Conservation (phyloP, 257 asterid genomes). For the Scutellaria galericulata region DNA sequence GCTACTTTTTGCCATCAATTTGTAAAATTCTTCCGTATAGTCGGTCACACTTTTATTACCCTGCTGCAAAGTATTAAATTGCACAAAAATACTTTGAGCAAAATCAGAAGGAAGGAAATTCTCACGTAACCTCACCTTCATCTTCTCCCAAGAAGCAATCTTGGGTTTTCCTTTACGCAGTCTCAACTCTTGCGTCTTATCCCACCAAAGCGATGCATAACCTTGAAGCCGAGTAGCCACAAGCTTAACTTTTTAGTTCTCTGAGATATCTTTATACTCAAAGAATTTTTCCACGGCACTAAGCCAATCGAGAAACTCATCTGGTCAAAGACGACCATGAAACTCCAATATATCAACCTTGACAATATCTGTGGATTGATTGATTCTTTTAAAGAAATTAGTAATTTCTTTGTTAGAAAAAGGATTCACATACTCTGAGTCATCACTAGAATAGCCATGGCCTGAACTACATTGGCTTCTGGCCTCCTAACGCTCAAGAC, state of each 20-base stretch:
- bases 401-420: neutral
- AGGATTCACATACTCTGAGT: slow-evolving; percentile 21
- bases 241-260: slow-evolving; percentile 17
- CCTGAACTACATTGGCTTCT: slow-evolving; percentile 27
- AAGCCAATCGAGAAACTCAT: slow-evolving; percentile 30
- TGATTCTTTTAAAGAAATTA: neutral
- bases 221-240: slow-evolving; percentile 21
- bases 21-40: slow-evolving; percentile 13
- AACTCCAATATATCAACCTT: slow-evolving; percentile 14
- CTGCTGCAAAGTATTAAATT: slow-evolving; percentile 9
- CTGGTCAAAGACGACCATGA: slow-evolving; percentile 23
- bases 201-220: slow-evolving; percentile 31
- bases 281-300: slow-evolving; percentile 1
- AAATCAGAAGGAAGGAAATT: slow-evolving; percentile 6
- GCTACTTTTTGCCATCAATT: neutral
- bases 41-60: neutral
- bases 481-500: slow-evolving; percentile 31
- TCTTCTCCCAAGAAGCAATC: neutral
- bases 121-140: neutral
- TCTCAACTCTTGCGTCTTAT: neutral
- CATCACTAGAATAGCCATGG: slow-evolving; percentile 23
- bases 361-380: neutral
- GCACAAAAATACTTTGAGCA: slow-evolving; percentile 18
- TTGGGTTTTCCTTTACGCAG: neutral
- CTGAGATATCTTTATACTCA: neutral